A percentile compares a stretch with the other conserved stretches of the same genome.
These are phyloP conservation scores for Cutaneotrichosporon cyanovorans DNA, from an alignment of 1,284 basidiomycete genomes.

Conservation along the genomic window DNA sequence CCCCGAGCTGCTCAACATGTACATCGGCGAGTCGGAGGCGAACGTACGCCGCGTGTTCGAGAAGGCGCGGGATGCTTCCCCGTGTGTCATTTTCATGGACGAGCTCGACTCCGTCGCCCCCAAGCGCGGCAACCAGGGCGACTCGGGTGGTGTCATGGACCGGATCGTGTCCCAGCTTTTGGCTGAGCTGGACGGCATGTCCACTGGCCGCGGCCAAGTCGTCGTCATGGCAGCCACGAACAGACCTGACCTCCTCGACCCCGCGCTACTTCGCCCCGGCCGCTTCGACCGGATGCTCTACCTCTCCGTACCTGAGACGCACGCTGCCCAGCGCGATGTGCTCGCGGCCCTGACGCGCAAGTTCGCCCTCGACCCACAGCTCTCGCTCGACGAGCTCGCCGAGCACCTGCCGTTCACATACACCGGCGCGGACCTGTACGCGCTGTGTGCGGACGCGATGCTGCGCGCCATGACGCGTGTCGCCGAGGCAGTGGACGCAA, in stretches of 20 bases:
- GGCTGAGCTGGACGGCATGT: conserved; percentile 91
- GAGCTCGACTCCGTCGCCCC: conserved; percentile 96
- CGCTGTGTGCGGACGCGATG: conserved; percentile 92
- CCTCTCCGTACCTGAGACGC: conserved; percentile 81
- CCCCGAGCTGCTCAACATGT: conserved; percentile 93
- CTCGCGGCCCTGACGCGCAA: conserved; percentile 86
- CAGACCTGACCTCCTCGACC: conserved; percentile 87
- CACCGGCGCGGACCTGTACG: conserved; percentile 97
- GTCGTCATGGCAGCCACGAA: conserved; percentile 99
- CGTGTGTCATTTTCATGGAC: conserved; percentile 96
- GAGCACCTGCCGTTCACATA: conserved; percentile 82
- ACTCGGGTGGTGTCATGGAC: conserved; percentile 96
- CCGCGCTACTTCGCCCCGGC: conserved; percentile 86
- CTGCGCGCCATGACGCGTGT: conserved; percentile 89
- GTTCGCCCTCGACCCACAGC: conserved; percentile 68
- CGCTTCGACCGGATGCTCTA: conserved; percentile 97
- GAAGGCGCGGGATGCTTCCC: conserved; percentile 77
- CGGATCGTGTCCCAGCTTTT: conserved; percentile 93
- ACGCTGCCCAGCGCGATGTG: conserved; percentile 80
- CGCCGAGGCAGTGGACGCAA: conserved; percentile 67
- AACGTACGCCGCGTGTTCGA: conserved; percentile 90
- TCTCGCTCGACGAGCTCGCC: conserved; percentile 63
- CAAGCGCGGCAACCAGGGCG: conserved; percentile 87
- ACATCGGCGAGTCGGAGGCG: conserved; percentile 96
- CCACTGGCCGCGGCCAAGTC: conserved; percentile 55